Base-by-base conservation (phyloP, 1,284 basidiomycete species). In the Paramarasmius palmivorus region DNA sequence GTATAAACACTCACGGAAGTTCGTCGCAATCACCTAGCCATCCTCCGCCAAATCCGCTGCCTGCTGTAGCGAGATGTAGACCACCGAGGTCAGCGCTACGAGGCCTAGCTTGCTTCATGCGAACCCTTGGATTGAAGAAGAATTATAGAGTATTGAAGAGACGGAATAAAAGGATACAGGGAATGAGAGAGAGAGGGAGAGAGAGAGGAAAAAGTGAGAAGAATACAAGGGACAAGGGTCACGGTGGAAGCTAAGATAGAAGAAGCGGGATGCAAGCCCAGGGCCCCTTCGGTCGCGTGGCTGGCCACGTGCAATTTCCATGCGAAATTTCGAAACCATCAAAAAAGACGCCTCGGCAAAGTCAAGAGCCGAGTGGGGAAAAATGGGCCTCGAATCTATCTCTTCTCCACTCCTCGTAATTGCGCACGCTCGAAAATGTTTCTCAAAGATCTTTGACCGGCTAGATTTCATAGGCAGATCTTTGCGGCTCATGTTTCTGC, bases 51-150 rank as follows among this genome's bases (percentile, higher is more conserved):
- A 81, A 75, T 25, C 78, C 81, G 49, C 73, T 77, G 57, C 84
- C 82, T 55, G 77, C 78, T 38, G 91, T 80, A 1, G 92, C 91
- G 41, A 92, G 82, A 53, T 86, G 84, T 53, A 95, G 79, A 37
- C 92, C 92, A 23, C 92, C 92, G 38, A 91, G 80, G 67, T 95
- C 93, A 56, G 93, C 90, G 65, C 90, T 92, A 45, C 88, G 75
- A 54, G 92, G 63, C 61, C 71, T 52, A 60, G 64, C 40, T 54
- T 51, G 53, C 38, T 60, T 57, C 49, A 51, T 57, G 53, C 35
- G 39, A 49, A 37, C 3, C 19, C 34, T 14, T 45, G 19, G 46
- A 8, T 22, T 9, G 36, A 8, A 34, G 22, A 32, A 34, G 19
- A 25, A 42, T 15, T 10, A 26, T 22, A 45, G 23, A 45, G 25